Conservation (phyloP, 345 rosid genomes). For the Corymbia maculata region DNA sequence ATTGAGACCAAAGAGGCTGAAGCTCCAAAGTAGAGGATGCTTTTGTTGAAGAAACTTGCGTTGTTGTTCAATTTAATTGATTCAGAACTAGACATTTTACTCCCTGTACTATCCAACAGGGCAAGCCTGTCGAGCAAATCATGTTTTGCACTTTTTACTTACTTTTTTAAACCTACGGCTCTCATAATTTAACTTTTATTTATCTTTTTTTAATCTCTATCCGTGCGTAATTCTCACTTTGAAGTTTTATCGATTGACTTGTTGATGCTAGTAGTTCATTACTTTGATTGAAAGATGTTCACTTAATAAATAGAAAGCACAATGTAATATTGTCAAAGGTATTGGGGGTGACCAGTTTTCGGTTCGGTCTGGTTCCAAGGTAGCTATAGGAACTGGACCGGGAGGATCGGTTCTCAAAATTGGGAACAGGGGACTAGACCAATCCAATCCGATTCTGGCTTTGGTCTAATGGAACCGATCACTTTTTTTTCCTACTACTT, state of each 20-base stretch:
- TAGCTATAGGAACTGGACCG: too few species aligned
- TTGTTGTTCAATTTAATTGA: neutral
- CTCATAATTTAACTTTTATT: neutral
- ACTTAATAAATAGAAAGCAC: neutral
- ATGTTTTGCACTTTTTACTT: neutral
- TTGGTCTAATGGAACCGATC: too few species aligned
- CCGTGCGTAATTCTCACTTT: neutral
- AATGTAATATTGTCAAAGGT: neutral
- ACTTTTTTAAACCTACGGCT: neutral
- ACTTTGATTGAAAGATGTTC: neutral
- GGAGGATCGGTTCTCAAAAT: too few species aligned
- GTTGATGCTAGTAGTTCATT: neutral
- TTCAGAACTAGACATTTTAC: neutral
- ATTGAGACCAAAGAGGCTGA: conserved; percentile 46
- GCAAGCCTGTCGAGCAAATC: neutral
- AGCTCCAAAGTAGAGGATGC: conserved; percentile 19
- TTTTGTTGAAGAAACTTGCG: neutral
- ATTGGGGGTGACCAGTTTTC: too few species aligned
- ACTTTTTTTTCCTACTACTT: too few species aligned
- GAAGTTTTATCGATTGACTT: neutral
- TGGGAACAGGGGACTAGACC: too few species aligned
- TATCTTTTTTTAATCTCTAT: neutral
- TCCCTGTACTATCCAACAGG: neutral
- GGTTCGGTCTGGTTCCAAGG: too few species aligned
- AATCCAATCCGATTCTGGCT: too few species aligned